phyloP scores from a whole-genome alignment of 441 rosid species.

The Jatropha multifida region DNA sequence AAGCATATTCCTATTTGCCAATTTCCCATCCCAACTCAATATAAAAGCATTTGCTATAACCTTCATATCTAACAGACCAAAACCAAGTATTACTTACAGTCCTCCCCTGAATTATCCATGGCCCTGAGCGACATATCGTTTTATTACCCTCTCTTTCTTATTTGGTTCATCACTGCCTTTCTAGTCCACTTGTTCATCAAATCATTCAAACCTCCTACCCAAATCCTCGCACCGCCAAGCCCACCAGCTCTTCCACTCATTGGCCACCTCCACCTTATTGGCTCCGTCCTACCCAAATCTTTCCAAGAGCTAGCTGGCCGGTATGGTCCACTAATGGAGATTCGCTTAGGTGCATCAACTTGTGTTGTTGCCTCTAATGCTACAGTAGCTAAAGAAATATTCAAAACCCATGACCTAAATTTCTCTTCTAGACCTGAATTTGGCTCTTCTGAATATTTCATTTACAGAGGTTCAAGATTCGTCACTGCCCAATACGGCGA shows the following conservation, averaged over 20 bases:
- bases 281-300: constrained; percentile 52
- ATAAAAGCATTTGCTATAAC: not conserved
- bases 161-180: constrained; percentile 34
- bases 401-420: constrained; percentile 39
- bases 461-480: constrained; percentile 32
- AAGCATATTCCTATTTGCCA: not conserved
- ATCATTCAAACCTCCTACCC: constrained; percentile 14
- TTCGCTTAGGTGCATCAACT: constrained; percentile 59
- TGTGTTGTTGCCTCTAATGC: constrained; percentile 53
- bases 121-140: constrained; percentile 14
- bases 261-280: constrained; percentile 71
- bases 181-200: constrained; percentile 37
- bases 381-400: constrained; percentile 37
- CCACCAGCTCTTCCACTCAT: constrained; percentile 64
- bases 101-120: constrained; percentile 5
- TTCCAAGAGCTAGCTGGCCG: constrained; percentile 51
- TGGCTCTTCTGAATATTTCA: constrained; percentile 19
- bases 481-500: constrained; percentile 40
- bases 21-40: not conserved
- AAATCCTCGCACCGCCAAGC: constrained; percentile 42
- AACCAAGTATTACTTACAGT: not conserved
- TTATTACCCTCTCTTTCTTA: constrained; percentile 27
- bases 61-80: not conserved
- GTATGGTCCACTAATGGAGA: constrained; percentile 65
- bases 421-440: constrained; percentile 33